A percentile compares a stretch with the other conserved stretches of the same genome.
phyloP scores from a whole-genome alignment of 2,329 filamentous ascomycete species.

The Monilinia laxa region DNA sequence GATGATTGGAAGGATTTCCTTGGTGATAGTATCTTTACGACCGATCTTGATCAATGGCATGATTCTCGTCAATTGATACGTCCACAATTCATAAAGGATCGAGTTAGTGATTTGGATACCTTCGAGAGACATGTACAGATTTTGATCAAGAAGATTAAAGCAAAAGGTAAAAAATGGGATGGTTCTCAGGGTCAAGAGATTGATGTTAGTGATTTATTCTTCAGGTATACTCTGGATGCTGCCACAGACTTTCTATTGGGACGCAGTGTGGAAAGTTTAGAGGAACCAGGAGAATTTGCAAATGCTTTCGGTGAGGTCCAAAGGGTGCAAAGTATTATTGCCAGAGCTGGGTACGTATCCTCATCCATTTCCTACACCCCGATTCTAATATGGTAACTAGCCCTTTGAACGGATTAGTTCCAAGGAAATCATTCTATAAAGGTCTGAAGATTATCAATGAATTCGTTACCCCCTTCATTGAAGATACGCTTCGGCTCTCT shows the following conservation, averaged over 20 bases:
- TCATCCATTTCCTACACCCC: background rate
- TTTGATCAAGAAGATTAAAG: conserved; percentile 67
- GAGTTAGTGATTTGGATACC: conserved; percentile 75
- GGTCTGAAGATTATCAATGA: conserved; percentile 68
- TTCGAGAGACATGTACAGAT: conserved; percentile 78
- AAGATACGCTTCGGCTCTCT: conserved; percentile 66
- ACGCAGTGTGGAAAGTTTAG: conserved; percentile 61
- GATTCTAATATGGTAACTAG: conserved; percentile 41
- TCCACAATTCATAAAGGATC: conserved; percentile 83
- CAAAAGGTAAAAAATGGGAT: conserved; percentile 48
- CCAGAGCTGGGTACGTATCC: conserved; percentile 56
- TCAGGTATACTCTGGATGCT: conserved; percentile 80
- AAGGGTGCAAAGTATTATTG: conserved; percentile 66
- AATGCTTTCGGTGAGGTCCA: conserved; percentile 80
- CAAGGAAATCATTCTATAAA: conserved; percentile 61
- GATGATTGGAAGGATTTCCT: conserved; percentile 73
- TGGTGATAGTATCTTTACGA: conserved; percentile 75
- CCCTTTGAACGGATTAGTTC: conserved; percentile 61
- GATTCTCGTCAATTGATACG: conserved; percentile 76
- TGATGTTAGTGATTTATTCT: conserved; percentile 75
- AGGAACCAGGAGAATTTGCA: conserved; percentile 67
- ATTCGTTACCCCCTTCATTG: conserved; percentile 77
- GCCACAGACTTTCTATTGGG: conserved; percentile 86
- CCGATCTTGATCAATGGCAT: conserved; percentile 78
- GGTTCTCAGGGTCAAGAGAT: conserved; percentile 60